These are phyloP conservation scores for Voacanga thouarsii DNA, from an alignment of 257 asterid species.

Conservation along the genomic window DNA sequence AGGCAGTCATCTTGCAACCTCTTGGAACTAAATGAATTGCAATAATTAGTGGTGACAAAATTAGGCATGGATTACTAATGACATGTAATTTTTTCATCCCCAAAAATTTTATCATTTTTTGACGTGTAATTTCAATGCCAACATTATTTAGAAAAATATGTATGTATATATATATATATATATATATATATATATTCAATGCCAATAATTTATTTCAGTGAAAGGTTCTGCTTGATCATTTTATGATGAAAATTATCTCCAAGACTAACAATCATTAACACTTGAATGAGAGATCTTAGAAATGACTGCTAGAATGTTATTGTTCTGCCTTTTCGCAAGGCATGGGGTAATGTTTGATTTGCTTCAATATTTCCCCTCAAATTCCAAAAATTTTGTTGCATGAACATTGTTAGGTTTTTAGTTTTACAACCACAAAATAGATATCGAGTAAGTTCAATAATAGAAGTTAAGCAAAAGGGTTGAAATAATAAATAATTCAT, in stretches of 20 bases:
- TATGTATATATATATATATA: too few relatives aligned
- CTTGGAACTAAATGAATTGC: slow-evolving; percentile 81
- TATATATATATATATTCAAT: too few relatives aligned
- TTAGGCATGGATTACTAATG: slow-evolving; percentile 79
- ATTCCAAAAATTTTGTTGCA: neutral
- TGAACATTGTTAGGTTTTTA: neutral
- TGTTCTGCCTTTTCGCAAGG: neutral
- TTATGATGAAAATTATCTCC: neutral
- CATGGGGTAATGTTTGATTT: neutral
- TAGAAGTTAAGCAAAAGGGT: neutral
- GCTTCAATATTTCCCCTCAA: too few relatives aligned
- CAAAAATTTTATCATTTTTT: too few relatives aligned
- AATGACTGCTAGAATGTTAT: neutral
- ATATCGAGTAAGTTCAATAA: neutral
- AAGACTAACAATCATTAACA: neutral
- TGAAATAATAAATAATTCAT: slow-evolving; percentile 10
- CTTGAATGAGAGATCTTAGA: neutral
- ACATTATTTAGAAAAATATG: too few relatives aligned
- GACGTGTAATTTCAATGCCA: neutral
- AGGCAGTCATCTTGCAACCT: slow-evolving; percentile 98
- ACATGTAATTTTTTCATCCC: too few relatives aligned
- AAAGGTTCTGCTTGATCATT: neutral
- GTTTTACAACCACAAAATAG: neutral
- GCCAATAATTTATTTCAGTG: neutral
- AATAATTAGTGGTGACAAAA: slow-evolving; percentile 80